Conservation (phyloP, 169 alveolate species). For the Eimeria falciformis region DNA sequence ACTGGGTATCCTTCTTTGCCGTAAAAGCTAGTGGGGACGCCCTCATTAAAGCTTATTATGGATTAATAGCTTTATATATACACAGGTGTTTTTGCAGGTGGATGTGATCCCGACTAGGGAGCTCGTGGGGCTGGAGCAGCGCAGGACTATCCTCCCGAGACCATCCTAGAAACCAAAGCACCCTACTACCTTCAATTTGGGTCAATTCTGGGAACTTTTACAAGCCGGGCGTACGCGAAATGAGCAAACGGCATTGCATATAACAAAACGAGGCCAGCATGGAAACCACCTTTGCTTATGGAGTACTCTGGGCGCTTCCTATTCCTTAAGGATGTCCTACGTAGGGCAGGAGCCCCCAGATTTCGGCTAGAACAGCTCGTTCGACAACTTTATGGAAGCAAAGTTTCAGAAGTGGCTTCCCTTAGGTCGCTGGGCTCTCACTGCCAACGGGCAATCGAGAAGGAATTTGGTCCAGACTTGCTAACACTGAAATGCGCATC, state of each 20-base stretch:
- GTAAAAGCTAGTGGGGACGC: too few species aligned
- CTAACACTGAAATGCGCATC: conserved; percentile 28
- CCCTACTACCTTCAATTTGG: neutral
- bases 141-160: neutral
- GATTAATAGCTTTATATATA: too few species aligned
- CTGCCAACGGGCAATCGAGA: conserved; percentile 49
- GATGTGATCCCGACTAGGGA: too few species aligned
- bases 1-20: too few species aligned
- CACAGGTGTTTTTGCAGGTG: too few species aligned
- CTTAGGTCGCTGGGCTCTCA: conserved; percentile 25
- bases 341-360: conserved; percentile 39
- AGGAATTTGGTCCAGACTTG: conserved; percentile 42
- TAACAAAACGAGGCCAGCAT: too few species aligned
- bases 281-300: conserved; percentile 38
- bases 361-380: conserved; percentile 29
- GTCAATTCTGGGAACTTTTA: neutral
- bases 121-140: neutral
- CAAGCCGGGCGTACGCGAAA: neutral
- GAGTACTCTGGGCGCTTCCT: conserved; percentile 65
- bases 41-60: too few species aligned
- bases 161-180: neutral
- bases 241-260: too few species aligned
- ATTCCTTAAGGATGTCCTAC: conserved; percentile 39
- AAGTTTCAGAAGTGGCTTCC: conserved; percentile 31
- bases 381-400: conserved; percentile 40